Percentiles rank a stretch among this genome's conserved stretches.
phyloP scores from a whole-genome alignment of 768 basidiomycete genomes.

The Hemileccinum rubropunctum region DNA sequence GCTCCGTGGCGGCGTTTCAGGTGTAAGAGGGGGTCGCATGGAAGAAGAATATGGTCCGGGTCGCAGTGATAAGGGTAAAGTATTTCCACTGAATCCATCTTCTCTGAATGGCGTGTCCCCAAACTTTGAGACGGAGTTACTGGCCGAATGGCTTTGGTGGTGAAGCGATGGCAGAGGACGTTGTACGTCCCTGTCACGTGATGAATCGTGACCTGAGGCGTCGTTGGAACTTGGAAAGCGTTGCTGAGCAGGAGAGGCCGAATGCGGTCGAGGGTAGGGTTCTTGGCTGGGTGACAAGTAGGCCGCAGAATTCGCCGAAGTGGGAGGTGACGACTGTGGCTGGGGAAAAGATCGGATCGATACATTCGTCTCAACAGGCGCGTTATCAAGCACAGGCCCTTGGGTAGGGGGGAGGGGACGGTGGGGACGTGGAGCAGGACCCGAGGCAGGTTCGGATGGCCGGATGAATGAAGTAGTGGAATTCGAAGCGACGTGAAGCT shows the following conservation, averaged over 20 bases:
- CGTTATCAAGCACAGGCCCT: conserved; percentile 17
- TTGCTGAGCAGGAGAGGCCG: conserved; percentile 43
- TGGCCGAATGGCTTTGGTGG: conserved; percentile 27
- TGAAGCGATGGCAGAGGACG: conserved; percentile 25
- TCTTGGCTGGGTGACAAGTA: conserved; percentile 50
- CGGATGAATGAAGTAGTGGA: conserved; percentile 12
- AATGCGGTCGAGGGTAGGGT: conserved; percentile 61
- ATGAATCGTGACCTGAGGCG: conserved; percentile 10
- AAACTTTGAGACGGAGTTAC: conserved; percentile 29
- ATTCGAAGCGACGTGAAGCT: conserved; percentile 21
- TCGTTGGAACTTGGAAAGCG: conserved; percentile 26
- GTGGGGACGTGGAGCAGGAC: conserved; percentile 20
- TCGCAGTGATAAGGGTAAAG: conserved; percentile 27
- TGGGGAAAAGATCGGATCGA: conserved; percentile 21
- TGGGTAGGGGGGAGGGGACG: conserved; percentile 33
- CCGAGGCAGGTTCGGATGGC: conserved; percentile 17
- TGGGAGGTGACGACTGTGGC: conserved; percentile 22
- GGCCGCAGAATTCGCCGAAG: conserved; percentile 17
- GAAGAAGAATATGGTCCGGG: conserved; percentile 25
- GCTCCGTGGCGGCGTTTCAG: conserved; percentile 60
- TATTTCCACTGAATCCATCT: conserved; percentile 24
- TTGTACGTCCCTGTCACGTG: conserved; percentile 30
- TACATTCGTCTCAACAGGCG: conserved; percentile 17
- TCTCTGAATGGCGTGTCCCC: conserved; percentile 30
- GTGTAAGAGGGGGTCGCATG: conserved; percentile 32